Evolutionary conservation across 441 rosid genomes (phyloP).

Genomic region (Aleurites moluccanus): DNA sequence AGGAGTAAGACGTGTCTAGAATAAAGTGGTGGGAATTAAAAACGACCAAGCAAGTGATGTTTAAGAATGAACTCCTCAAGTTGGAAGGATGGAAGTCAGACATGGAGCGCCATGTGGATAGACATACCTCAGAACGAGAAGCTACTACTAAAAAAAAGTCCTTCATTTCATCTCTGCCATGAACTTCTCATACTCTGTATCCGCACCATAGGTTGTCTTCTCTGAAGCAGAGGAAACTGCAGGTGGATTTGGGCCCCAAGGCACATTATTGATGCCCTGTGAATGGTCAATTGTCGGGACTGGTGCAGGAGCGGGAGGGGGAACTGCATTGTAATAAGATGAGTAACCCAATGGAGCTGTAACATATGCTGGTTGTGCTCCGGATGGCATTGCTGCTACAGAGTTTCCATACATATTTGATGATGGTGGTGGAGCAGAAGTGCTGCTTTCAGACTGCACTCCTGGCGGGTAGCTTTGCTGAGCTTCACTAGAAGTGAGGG

Average conservation of each 20-base stretch:
- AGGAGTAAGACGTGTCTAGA: too few relatives aligned
- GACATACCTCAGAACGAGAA: constrained; percentile 50
- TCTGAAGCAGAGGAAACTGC: constrained; percentile 49
- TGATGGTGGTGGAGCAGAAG: constrained; percentile 49
- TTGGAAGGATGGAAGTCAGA: too few relatives aligned
- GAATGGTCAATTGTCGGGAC: constrained; percentile 52
- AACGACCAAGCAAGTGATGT: too few relatives aligned
- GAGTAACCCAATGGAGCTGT: constrained; percentile 57
- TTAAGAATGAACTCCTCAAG: too few relatives aligned
- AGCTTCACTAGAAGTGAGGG: constrained; percentile 56
- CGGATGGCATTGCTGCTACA: constrained; percentile 42
- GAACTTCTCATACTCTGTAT: constrained; percentile 90
- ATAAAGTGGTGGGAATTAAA: too few relatives aligned
- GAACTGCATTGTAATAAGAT: constrained; percentile 72
- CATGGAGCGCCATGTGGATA: too few relatives aligned
- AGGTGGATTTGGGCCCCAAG: constrained; percentile 75
- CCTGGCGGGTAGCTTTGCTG: constrained; percentile 88
- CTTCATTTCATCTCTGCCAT: constrained; percentile 96
- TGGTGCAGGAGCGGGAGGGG: constrained; percentile 60
- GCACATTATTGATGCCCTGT: constrained; percentile 56
- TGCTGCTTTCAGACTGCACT: constrained; percentile 64
- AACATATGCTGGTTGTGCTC: constrained; percentile 56
- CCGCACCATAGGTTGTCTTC: constrained; percentile 62
- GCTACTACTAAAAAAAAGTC: constrained; percentile 16
- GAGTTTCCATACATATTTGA: constrained; percentile 53